These are phyloP conservation scores for Nyctanthes arbortristis DNA, from an alignment of 257 asterid species.

Conservation along the genomic window DNA sequence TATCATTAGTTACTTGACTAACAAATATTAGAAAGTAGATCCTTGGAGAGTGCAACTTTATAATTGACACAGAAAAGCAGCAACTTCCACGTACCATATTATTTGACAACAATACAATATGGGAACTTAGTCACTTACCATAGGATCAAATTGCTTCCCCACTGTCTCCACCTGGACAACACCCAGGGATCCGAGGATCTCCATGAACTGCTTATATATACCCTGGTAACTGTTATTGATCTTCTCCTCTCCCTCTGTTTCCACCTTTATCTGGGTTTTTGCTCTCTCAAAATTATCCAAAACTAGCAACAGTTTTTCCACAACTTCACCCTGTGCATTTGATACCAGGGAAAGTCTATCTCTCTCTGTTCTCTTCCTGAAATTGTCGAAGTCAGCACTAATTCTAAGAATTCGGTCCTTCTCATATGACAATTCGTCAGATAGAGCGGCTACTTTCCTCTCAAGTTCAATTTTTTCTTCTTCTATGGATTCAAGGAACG, in stretches of 20 bases:
- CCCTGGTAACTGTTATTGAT: slow-evolving; percentile 69
- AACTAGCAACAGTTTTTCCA: slow-evolving; percentile 70
- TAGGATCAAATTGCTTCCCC: slow-evolving; percentile 74
- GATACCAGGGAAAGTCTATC: slow-evolving; percentile 63
- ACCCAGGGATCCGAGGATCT: slow-evolving; percentile 68
- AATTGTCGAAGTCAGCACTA: slow-evolving; percentile 81
- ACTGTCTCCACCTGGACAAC: slow-evolving; percentile 66
- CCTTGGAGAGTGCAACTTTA: not conserved
- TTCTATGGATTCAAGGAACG: slow-evolving; percentile 58
- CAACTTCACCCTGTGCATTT: slow-evolving; percentile 77
- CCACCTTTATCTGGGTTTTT: slow-evolving; percentile 67
- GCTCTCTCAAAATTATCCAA: slow-evolving; percentile 90
- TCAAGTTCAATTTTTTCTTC: slow-evolving; percentile 62
- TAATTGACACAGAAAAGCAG: not conserved
- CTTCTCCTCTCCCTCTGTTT: slow-evolving; percentile 80
- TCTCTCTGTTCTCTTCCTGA: slow-evolving; percentile 74
- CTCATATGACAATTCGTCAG: slow-evolving; percentile 63
- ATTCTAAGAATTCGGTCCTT: slow-evolving; percentile 69
- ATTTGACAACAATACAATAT: not conserved
- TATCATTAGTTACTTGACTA: not conserved
- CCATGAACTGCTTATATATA: slow-evolving; percentile 78
- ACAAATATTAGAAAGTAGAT: slow-evolving; percentile 2
- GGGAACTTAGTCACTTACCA: slow-evolving; percentile 58
- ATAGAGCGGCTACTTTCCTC: slow-evolving; percentile 45
- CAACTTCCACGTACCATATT: slow-evolving; percentile 12